phyloP scores from a whole-genome alignment of 495 filamentous ascomycete genomes.

The Talaromyces nanjingensis region DNA sequence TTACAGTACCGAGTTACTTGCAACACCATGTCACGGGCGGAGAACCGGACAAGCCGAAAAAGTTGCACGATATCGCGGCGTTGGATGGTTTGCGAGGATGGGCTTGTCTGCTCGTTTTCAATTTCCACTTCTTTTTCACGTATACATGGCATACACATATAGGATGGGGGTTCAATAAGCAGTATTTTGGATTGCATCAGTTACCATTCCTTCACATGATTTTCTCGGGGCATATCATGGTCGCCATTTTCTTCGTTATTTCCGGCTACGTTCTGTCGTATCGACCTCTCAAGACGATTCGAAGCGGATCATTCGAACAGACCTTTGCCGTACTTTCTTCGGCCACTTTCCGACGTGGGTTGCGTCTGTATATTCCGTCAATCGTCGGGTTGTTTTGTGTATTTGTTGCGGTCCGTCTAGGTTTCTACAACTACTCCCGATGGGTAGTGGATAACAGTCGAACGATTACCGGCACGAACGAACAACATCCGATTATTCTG shows the following conservation, averaged over 20 bases:
- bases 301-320: constrained; percentile 43
- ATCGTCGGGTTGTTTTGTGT: constrained; percentile 50
- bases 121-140: constrained; percentile 47
- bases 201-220: constrained; percentile 57
- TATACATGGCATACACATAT: constrained; percentile 41
- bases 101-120: constrained; percentile 47
- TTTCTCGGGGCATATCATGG: constrained; percentile 62
- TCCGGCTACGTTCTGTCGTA: constrained; percentile 63
- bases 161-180: constrained; percentile 41
- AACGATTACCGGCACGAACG: constrained; percentile 39
- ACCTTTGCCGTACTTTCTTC: constrained; percentile 46
- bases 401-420: constrained; percentile 44
- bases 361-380: constrained; percentile 59
- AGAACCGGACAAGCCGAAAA: constrained; percentile 20
- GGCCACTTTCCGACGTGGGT: constrained; percentile 55
- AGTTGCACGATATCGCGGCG: constrained; percentile 38
- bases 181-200: constrained; percentile 52
- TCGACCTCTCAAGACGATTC: constrained; percentile 55
- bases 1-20: constrained; percentile 33
- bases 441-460: constrained; percentile 31
- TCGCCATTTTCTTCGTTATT: constrained; percentile 68
- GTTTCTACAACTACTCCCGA: constrained; percentile 40
- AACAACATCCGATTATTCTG: constrained; percentile 38
- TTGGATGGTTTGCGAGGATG: constrained; percentile 46
- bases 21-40: constrained; percentile 32